A percentile compares a stretch with the other conserved stretches of the same genome.
phyloP scores from a whole-genome alignment of 257 asterid species.

The Plantago major region DNA sequence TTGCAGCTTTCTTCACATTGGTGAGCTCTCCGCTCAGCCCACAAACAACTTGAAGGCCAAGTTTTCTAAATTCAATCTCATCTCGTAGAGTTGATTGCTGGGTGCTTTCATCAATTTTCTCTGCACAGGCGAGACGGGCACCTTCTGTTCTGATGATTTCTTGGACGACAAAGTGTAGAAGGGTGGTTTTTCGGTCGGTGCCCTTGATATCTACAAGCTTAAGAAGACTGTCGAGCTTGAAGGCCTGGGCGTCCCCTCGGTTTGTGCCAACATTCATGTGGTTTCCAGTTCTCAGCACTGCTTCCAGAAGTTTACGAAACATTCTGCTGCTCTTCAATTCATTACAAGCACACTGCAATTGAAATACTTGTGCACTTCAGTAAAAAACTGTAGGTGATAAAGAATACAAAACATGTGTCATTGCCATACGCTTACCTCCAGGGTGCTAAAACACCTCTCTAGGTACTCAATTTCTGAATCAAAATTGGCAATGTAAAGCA shows the following conservation, averaged over 20 bases:
- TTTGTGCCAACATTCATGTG: constrained; percentile 80
- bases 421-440: constrained; percentile 43
- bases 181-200: constrained; percentile 72
- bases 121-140: constrained; percentile 42
- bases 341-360: constrained; percentile 64
- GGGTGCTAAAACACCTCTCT: constrained; percentile 58
- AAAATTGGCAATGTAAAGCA: constrained; percentile 65
- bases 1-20: constrained; percentile 77
- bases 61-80: constrained; percentile 56
- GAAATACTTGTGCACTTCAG: no score
- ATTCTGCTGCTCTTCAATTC: constrained; percentile 74
- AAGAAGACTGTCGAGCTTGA: constrained; percentile 77
- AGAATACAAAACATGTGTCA: no score
- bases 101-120: constrained; percentile 20
- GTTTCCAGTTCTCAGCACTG: constrained; percentile 80
- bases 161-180: constrained; percentile 72
- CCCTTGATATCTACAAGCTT: constrained; percentile 81
- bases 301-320: constrained; percentile 74
- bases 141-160: constrained; percentile 79
- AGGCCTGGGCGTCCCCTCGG: constrained; percentile 76
- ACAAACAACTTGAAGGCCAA: constrained; percentile 65
- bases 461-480: constrained; percentile 70
- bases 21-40: constrained; percentile 64
- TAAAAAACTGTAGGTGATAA: no score
- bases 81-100: constrained; percentile 36